Conservation (phyloP, 176 grass and related monocot genomes). For the Musa acuminata region DNA sequence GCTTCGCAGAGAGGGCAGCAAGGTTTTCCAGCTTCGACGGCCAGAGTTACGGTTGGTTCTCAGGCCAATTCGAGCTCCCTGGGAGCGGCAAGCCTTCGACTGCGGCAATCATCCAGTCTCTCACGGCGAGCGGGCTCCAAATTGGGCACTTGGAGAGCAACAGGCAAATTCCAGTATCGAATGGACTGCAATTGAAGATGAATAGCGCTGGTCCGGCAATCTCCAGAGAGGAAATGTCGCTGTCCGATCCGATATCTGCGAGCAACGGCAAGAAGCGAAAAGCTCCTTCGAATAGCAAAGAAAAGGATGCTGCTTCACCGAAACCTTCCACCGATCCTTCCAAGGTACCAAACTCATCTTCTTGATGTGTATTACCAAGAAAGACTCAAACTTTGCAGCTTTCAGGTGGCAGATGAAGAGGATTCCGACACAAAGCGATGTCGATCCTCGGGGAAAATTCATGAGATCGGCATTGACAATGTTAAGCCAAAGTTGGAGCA, state of each 20-base stretch:
- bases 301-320: slow-evolving; percentile 43
- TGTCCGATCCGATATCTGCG: slow-evolving; percentile 41
- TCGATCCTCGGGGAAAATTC: background rate
- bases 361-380: background rate
- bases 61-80: slow-evolving; percentile 29
- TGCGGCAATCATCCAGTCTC: background rate
- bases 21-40: slow-evolving; percentile 56
- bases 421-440: background rate
- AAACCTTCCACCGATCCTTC: slow-evolving; percentile 1
- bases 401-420: slow-evolving; percentile 28
- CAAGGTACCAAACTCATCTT: slow-evolving; percentile 21
- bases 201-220: slow-evolving; percentile 2
- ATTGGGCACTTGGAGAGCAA: slow-evolving; percentile 13
- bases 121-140: background rate
- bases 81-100: slow-evolving; percentile 15
- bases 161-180: slow-evolving; percentile 10
- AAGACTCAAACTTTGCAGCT: background rate
- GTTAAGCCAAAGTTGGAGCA: slow-evolving; percentile 52
- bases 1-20: slow-evolving; percentile 59
- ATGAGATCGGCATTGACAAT: background rate
- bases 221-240: slow-evolving; percentile 53
- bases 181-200: background rate
- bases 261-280: slow-evolving; percentile 78
- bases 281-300: slow-evolving; percentile 49
- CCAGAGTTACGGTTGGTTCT: slow-evolving; percentile 28